Evolutionary conservation across 108 stramenopile genomes (phyloP), one percentile per base, ranked within the genome.

Genomic region (Conticribra weissflogii): DNA sequence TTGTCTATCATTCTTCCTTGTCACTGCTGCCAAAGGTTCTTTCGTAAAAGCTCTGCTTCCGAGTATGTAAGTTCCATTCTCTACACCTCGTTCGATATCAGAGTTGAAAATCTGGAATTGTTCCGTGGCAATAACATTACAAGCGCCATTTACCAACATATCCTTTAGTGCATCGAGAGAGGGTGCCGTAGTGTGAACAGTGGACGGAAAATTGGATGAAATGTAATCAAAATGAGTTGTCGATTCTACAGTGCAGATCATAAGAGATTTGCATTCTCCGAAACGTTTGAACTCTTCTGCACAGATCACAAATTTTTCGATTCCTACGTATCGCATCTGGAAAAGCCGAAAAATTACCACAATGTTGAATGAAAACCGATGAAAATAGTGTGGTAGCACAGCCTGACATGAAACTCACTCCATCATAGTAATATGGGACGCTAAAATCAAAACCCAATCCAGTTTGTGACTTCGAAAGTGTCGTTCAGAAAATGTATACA

Each of bases 361-460:
- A 22, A 25, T 54, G 22, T n/a, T n/a, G n/a, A n/a, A n/a, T n/a
- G n/a, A n/a, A n/a, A n/a, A n/a, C n/a, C n/a, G n/a, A n/a, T n/a
- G n/a, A n/a, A n/a, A n/a, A n/a, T n/a, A n/a, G n/a, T n/a, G n/a
- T n/a, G n/a, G n/a, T n/a, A n/a, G n/a, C n/a, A n/a, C n/a, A n/a
- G n/a, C n/a, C n/a, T n/a, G n/a, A n/a, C n/a, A n/a, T n/a, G n/a
- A n/a, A n/a, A n/a, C n/a, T n/a, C n/a, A 15, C 53, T 54, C 77
- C 81, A 58, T 74, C 72, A 59, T 75, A 74, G 22, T 79, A 51
- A 55, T 82, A 85, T n/a, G 84, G 81, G 2, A 36, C 71, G 28
- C 73, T 54, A 41, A 85, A 85, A 0, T 68, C 51, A 27, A 78
- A 78, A 2, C 70, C 76, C 16, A 32, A 22, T 19, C 19, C 57